These are phyloP conservation scores for Penicillium canescens DNA, from an alignment of 495 filamentous ascomycete genomes.

Conservation along the genomic window DNA sequence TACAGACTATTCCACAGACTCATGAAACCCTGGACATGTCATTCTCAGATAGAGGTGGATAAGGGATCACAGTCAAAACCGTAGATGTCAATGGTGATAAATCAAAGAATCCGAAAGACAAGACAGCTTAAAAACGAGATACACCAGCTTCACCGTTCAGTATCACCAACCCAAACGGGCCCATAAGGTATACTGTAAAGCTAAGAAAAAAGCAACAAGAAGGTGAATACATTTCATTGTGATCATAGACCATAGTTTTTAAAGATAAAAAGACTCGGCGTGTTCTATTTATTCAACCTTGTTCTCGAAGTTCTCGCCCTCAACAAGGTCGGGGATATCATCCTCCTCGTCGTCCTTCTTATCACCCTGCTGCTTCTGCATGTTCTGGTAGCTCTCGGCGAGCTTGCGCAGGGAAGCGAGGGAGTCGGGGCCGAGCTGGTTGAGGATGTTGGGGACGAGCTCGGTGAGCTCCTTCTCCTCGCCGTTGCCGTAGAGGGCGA, in stretches of 20 bases:
- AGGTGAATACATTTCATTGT: slow-evolving; percentile 28
- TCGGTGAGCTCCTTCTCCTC: slow-evolving; percentile 99
- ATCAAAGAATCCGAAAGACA: too few species aligned
- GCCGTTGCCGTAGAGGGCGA: slow-evolving; percentile 97
- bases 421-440: slow-evolving; percentile 97
- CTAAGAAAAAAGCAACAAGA: neutral
- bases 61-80: too few species aligned
- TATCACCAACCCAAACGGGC: neutral
- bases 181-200: neutral
- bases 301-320: slow-evolving; percentile 94
- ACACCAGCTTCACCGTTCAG: neutral
- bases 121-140: neutral
- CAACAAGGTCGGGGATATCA: slow-evolving; percentile 94
- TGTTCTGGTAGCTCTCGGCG: slow-evolving; percentile 98
- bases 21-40: too few species aligned
- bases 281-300: slow-evolving; percentile 75
- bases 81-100: too few species aligned
- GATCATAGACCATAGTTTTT: slow-evolving; percentile 25
- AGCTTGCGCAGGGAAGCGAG: slow-evolving; percentile 98
- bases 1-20: too few species aligned
- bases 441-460: slow-evolving; percentile 98
- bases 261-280: neutral
- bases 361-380: slow-evolving; percentile 91
- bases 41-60: too few species aligned
- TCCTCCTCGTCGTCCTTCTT: slow-evolving; percentile 77